These are phyloP conservation scores for Salinomyces thailandicus DNA, from an alignment of 2,329 filamentous ascomycete genomes.

Conservation along the genomic window DNA sequence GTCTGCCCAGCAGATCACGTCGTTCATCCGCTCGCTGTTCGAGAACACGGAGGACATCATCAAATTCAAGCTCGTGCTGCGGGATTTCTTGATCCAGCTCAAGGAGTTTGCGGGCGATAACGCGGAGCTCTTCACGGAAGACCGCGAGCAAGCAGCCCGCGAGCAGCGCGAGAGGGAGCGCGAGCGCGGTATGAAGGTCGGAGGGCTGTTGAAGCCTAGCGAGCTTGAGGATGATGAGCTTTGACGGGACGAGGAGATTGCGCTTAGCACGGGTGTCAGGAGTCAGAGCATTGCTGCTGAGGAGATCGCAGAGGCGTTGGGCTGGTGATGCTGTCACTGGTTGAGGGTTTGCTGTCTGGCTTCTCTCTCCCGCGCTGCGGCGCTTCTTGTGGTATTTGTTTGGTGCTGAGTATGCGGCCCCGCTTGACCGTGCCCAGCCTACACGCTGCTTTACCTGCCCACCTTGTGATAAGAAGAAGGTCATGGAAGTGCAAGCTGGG, in stretches of 20 bases:
- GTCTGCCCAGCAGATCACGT: constrained; percentile 67
- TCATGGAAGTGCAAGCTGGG: no score
- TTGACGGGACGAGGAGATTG: constrained; percentile 57
- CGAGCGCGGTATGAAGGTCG: constrained; percentile 87
- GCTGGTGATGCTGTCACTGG: no score
- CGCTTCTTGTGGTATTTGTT: no score
- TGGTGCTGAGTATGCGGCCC: no score
- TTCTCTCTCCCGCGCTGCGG: no score
- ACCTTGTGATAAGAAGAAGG: no score
- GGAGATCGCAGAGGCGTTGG: not conserved
- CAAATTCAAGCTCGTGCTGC: constrained; percentile 89
- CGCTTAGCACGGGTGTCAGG: constrained; percentile 11
- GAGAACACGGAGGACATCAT: constrained; percentile 77
- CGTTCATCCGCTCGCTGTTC: constrained; percentile 85
- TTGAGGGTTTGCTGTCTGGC: no score
- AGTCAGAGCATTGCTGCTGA: not conserved
- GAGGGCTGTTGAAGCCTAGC: constrained; percentile 91
- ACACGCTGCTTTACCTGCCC: no score
- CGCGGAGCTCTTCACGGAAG: constrained; percentile 82
- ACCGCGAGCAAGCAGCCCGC: constrained; percentile 83
- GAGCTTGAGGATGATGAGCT: constrained; percentile 76
- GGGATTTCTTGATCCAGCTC: constrained; percentile 92
- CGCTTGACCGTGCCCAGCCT: no score
- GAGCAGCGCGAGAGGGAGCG: constrained; percentile 81
- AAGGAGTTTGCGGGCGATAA: constrained; percentile 98